Conservation (phyloP, 345 rosid genomes). For the Ceriops zippeliana region DNA sequence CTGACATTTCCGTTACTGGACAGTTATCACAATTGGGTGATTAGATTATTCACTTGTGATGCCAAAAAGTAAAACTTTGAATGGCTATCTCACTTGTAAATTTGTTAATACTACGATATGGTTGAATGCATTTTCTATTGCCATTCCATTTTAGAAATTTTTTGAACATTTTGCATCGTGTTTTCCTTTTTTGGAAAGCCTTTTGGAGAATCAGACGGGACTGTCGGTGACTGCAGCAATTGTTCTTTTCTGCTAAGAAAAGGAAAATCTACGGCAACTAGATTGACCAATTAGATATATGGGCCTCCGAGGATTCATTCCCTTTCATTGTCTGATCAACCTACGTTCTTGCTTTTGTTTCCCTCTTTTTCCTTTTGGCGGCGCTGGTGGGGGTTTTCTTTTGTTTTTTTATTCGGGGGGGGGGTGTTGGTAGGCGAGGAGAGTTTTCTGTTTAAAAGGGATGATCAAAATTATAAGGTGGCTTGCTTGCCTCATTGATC, state of each 20-base stretch:
- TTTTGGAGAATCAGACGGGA: constrained; percentile 2
- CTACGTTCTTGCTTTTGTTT: too few species aligned
- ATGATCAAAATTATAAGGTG: background rate
- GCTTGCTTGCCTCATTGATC: constrained; percentile 1
- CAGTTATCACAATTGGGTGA: constrained; percentile 5
- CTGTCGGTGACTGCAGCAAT: background rate
- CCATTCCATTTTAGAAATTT: constrained; percentile 13
- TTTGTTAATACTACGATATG: background rate
- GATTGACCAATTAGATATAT: background rate
- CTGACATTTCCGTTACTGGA: constrained; percentile 19
- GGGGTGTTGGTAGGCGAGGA: too few species aligned
- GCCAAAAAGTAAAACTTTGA: constrained; percentile 11
- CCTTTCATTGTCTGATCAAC: too few species aligned
- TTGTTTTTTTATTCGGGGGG: too few species aligned
- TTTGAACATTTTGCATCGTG: background rate
- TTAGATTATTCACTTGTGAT: constrained; percentile 5
- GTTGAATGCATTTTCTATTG: constrained; percentile 9
- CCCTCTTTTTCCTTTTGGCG: too few species aligned
- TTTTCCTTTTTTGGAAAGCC: background rate
- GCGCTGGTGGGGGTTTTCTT: too few species aligned
- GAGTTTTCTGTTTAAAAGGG: too few species aligned
- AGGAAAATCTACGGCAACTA: background rate
- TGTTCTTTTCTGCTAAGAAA: background rate
- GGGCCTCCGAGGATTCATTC: too few species aligned
- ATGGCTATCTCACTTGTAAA: constrained; percentile 12